phyloP scores from a whole-genome alignment of 371 early-diverging fungal species.

The Smittium mucronatum region DNA sequence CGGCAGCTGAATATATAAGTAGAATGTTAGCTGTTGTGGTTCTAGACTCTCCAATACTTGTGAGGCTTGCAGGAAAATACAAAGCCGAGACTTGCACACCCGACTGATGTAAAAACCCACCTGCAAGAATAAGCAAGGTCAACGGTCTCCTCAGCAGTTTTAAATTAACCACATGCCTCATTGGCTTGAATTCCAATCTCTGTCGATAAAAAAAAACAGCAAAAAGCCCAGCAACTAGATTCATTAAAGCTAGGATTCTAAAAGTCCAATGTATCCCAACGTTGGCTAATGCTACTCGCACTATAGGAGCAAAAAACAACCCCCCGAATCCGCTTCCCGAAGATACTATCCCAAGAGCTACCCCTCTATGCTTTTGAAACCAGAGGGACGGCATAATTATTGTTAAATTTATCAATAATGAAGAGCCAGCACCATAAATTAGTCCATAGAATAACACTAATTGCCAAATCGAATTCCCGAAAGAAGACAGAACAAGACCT shows the following conservation, averaged over 20 bases:
- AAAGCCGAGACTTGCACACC: not conserved
- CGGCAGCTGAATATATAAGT: slow-evolving; percentile 19
- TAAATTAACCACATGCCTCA: not conserved
- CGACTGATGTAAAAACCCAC: not conserved
- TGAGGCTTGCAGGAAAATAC: not conserved
- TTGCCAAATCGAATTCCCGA: slow-evolving; percentile 40
- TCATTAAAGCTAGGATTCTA: slow-evolving; percentile 31
- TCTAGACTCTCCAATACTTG: not conserved
- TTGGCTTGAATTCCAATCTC: not conserved
- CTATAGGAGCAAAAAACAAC: slow-evolving; percentile 39
- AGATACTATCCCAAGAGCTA: slow-evolving; percentile 57
- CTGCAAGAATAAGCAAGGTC: not conserved
- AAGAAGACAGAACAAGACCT: slow-evolving; percentile 34
- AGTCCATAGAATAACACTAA: slow-evolving; percentile 54
- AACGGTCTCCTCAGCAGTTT: not conserved
- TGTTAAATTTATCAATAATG: slow-evolving; percentile 24
- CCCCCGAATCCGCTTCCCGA: slow-evolving; percentile 66
- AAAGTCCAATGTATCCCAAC: slow-evolving; percentile 34
- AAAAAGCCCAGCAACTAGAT: slow-evolving; percentile 19
- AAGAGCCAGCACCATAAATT: slow-evolving; percentile 46
- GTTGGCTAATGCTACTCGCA: slow-evolving; percentile 23
- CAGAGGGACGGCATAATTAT: slow-evolving; percentile 57
- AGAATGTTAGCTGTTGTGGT: slow-evolving; percentile 19
- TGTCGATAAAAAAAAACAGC: slow-evolving; percentile 34
- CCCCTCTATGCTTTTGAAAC: slow-evolving; percentile 52